Percentiles rank a stretch among this genome's conserved stretches.
Conservation (phyloP, 805 yeast species). For the Metahyphopichia silvanorum region DNA sequence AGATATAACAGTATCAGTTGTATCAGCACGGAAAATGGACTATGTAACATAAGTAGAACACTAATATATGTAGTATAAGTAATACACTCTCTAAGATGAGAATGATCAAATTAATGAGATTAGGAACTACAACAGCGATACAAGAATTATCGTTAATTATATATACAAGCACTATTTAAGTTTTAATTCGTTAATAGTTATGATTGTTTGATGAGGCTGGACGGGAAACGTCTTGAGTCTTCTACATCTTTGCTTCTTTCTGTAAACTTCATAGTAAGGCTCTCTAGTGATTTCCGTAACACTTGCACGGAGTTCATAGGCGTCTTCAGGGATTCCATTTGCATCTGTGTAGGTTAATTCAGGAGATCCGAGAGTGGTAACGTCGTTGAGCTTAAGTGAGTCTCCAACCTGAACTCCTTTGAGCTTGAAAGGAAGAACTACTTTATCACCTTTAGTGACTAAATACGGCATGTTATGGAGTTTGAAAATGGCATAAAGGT, state of each 20-base stretch:
- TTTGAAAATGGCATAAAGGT: constrained; percentile 76
- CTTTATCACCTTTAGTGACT: constrained; percentile 86
- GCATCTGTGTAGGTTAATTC: constrained; percentile 50
- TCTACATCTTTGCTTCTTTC: constrained; percentile 72
- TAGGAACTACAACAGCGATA: too few species aligned
- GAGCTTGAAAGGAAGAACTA: constrained; percentile 75
- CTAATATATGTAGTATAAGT: too few species aligned
- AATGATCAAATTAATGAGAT: too few species aligned
- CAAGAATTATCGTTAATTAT: not conserved
- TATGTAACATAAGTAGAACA: too few species aligned
- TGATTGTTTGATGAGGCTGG: constrained; percentile 73
- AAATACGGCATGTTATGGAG: constrained; percentile 83
- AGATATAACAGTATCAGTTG: too few species aligned
- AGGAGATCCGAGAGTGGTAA: constrained; percentile 80
- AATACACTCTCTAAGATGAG: too few species aligned
- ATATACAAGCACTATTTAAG: constrained; percentile 27
- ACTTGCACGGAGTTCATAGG: constrained; percentile 67
- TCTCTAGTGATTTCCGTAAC: constrained; percentile 84
- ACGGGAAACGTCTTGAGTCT: constrained; percentile 71
- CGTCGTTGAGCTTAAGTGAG: constrained; percentile 66
- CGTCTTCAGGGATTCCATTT: constrained; percentile 19
- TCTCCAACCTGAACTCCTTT: constrained; percentile 83
- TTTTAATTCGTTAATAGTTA: constrained; percentile 71
- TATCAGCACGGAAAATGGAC: too few species aligned
- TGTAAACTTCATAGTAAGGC: constrained; percentile 55